phyloP scores from a whole-genome alignment of 768 basidiomycete species.

The Auricularia cornea region DNA sequence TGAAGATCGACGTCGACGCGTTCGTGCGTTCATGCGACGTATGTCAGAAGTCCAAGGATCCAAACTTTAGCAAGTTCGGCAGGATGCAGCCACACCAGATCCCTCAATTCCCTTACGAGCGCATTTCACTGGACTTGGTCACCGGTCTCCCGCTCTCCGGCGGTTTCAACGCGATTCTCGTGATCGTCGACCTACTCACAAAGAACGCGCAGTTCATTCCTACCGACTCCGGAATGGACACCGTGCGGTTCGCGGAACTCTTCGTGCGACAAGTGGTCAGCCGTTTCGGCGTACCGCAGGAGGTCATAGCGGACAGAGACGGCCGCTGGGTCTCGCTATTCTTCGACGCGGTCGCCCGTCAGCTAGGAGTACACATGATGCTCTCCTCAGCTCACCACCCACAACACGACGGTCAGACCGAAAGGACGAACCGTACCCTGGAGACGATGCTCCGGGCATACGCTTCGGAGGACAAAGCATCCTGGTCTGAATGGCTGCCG shows the following conservation, averaged over 20 bases:
- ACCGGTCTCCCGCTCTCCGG: too few species aligned
- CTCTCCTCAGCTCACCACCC: slow-evolving; percentile 16
- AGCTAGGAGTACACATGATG: neutral
- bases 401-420: slow-evolving; percentile 25
- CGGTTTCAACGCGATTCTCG: slow-evolving; percentile 12
- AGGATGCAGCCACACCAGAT: slow-evolving; percentile 8
- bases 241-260: slow-evolving; percentile 1
- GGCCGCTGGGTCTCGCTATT: slow-evolving; percentile 5
- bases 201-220: slow-evolving; percentile 13
- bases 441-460: slow-evolving; percentile 20
- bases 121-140: slow-evolving; percentile 7
- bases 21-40: slow-evolving; percentile 8
- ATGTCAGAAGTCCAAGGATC: too few species aligned
- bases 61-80: slow-evolving; percentile 6
- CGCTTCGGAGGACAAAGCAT: slow-evolving; percentile 5
- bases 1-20: slow-evolving; percentile 5
- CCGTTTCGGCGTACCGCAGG: slow-evolving; percentile 10
- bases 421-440: slow-evolving; percentile 20
- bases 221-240: slow-evolving; percentile 3
- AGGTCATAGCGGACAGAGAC: too few species aligned
- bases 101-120: slow-evolving; percentile 9
- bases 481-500: slow-evolving; percentile 17
- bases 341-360: slow-evolving; percentile 1
- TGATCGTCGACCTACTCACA: slow-evolving; percentile 15
- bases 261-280: slow-evolving; percentile 9